These are phyloP conservation scores for Tricholoma matsutake DNA, from an alignment of 768 basidiomycete species.

Conservation along the genomic window DNA sequence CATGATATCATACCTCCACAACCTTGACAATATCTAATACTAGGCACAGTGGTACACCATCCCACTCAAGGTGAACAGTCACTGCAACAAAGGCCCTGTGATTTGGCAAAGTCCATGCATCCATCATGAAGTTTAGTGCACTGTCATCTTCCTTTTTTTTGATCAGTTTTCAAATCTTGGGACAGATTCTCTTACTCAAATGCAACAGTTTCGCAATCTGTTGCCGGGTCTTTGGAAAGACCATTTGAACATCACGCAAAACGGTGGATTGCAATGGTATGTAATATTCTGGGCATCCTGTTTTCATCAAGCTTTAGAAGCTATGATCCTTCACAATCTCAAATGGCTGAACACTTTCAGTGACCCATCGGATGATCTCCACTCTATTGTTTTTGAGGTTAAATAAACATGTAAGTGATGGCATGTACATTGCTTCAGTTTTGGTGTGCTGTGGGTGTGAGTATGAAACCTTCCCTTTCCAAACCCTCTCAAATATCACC, in stretches of 20 bases:
- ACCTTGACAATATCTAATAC: slow-evolving; percentile 35
- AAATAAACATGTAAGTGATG: not conserved
- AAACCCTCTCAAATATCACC: no score
- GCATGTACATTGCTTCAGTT: not conserved
- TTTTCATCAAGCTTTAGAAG: no score
- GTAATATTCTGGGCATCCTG: no score
- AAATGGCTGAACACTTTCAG: not conserved
- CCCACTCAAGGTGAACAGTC: slow-evolving; percentile 26
- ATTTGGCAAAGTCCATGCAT: slow-evolving; percentile 35
- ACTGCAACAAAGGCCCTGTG: slow-evolving; percentile 26
- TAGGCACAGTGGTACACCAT: slow-evolving; percentile 19
- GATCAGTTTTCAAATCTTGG: not conserved
- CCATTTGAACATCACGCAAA: slow-evolving; percentile 24
- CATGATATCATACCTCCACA: not conserved
- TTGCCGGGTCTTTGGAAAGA: slow-evolving; percentile 19
- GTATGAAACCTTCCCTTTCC: not conserved
- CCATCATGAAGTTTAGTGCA: slow-evolving; percentile 27
- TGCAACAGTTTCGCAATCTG: slow-evolving; percentile 24
- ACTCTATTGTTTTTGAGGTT: not conserved
- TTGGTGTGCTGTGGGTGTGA: not conserved
- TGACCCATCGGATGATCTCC: not conserved
- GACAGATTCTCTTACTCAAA: slow-evolving; percentile 9
- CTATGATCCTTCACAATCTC: no score
- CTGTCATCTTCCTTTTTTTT: slow-evolving; percentile 24
- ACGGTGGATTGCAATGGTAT: slow-evolving; percentile 20